Conservation (phyloP, 176 grass and related monocot species). For the Eremochloa ophiuroides region DNA sequence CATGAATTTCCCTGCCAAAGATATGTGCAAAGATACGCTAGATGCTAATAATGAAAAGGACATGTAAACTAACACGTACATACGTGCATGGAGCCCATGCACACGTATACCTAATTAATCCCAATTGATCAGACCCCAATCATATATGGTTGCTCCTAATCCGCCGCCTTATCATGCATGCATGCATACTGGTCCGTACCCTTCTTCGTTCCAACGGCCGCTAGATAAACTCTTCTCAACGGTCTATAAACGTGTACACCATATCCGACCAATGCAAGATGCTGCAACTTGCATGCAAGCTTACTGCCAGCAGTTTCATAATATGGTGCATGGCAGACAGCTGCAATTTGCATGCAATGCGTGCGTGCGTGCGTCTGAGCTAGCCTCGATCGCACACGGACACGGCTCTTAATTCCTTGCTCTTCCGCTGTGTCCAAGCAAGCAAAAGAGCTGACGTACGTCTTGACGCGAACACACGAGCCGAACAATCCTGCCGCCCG, state of each 20-base stretch:
- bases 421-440: neutral
- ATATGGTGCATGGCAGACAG: neutral
- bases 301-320: neutral
- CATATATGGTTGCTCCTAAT: neutral
- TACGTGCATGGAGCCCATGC: neutral
- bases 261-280: neutral
- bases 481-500: neutral
- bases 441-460: slow-evolving; percentile 21
- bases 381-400: neutral
- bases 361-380: neutral
- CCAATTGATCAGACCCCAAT: neutral
- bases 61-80: slow-evolving; percentile 6
- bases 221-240: neutral
- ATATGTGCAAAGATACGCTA: too few relatives aligned
- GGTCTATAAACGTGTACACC: neutral
- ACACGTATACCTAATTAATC: neutral
- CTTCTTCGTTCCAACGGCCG: too few relatives aligned
- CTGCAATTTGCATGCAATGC: neutral
- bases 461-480: slow-evolving; percentile 13
- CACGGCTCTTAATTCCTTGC: neutral
- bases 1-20: neutral
- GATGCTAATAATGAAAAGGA: slow-evolving; percentile 17
- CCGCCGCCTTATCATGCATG: too few relatives aligned
- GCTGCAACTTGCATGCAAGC: too few relatives aligned
- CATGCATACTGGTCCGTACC: too few relatives aligned